Percentiles rank a stretch among this genome's conserved stretches.
Conservation (phyloP, 2,329 filamentous ascomycete genomes). For the Beauveria caledonica region DNA sequence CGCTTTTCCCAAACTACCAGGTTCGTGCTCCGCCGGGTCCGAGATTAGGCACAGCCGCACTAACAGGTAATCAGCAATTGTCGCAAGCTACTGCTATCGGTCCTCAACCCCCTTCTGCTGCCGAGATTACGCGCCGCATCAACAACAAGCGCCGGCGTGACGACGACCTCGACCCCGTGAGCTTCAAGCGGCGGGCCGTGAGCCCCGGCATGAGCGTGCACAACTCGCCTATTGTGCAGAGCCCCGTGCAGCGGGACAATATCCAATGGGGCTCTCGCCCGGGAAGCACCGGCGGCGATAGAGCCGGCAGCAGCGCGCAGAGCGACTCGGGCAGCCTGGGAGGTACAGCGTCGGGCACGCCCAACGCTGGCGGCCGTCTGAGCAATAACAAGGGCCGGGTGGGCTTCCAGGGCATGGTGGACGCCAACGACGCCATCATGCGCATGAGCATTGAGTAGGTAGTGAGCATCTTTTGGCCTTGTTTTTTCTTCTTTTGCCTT, state of each 20-base stretch:
- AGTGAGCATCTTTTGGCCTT: conserved; percentile 13
- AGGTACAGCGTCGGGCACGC: conserved; percentile 23
- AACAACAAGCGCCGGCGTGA: conserved; percentile 79
- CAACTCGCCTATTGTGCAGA: conserved; percentile 82
- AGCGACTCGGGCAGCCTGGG: conserved; percentile 40
- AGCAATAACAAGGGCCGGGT: conserved; percentile 51
- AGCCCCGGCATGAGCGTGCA: conserved; percentile 86
- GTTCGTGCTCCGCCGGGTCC: conserved; percentile 14
- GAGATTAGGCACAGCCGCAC: conserved; percentile 1
- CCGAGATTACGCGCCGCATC: conserved; percentile 70
- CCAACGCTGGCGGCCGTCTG: conserved; percentile 31
- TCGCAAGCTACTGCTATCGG: conserved; percentile 23
- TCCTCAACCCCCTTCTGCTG: conserved; percentile 50
- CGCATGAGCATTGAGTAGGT: conserved; percentile 93
- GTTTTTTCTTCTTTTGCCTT: background rate
- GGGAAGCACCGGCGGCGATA: conserved; percentile 50
- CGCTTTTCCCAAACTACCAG: conserved; percentile 26
- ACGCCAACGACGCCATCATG: conserved; percentile 92
- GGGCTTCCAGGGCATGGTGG: conserved; percentile 86
- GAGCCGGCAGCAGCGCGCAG: conserved; percentile 42
- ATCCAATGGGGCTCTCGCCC: conserved; percentile 66
- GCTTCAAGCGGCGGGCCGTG: conserved; percentile 86
- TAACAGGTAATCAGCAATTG: conserved; percentile 17
- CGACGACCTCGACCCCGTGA: conserved; percentile 80
- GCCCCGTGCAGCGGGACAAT: conserved; percentile 65